Base-by-base conservation (phyloP, 768 basidiomycete genomes). In the Dacryopinax spathularia region DNA sequence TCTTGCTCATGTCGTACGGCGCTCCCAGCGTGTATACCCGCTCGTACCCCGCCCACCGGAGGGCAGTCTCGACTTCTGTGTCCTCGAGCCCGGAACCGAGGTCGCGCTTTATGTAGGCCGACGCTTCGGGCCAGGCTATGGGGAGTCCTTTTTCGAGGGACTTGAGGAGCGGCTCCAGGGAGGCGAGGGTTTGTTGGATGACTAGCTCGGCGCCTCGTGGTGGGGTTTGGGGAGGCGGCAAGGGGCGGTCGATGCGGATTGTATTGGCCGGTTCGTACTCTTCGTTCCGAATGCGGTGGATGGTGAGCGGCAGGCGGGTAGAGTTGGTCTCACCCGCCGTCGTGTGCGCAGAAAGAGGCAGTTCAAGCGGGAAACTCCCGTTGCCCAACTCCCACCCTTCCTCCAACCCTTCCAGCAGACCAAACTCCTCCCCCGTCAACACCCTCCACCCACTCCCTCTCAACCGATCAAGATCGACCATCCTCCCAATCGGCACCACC, bases 401-500 rank as follows among this genome's bases (percentile, higher is more conserved):
- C 2, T 39, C n/a, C 5, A 66, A 64, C 22, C 59, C 62, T 22
- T 68, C 44, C 22, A 68, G 33, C 12, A 35, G 43, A 10, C 62
- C 61, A 34, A 62, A 68, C 20, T 68, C 66, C 25, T 25, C n/a
- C 16, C 65, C 43, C 1, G 60, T 44, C 18, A 68, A 34, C 15
- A 68, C 60, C 22, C 31, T 61, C 35, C 62, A 63, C 2, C 27
- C 22, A 18, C 33, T 35, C 13, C 66, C 37, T 20, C 25, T 25
- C n/a, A 68, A 39, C 33, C 62, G 25, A 16, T 60, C 22, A 16
- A 68, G n/a, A 41, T 68, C 66, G 2, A 68, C 25, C 67, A 68
- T 68, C 18, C 65, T 35, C 29, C 60, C 64, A 3, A 68, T 60
- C 25, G 66, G 67, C 6, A 67, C 43, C 36, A 41, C 33, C 63